Conservation (phyloP, 208 protist genomes). For the Leishmania aethiopica region DNA sequence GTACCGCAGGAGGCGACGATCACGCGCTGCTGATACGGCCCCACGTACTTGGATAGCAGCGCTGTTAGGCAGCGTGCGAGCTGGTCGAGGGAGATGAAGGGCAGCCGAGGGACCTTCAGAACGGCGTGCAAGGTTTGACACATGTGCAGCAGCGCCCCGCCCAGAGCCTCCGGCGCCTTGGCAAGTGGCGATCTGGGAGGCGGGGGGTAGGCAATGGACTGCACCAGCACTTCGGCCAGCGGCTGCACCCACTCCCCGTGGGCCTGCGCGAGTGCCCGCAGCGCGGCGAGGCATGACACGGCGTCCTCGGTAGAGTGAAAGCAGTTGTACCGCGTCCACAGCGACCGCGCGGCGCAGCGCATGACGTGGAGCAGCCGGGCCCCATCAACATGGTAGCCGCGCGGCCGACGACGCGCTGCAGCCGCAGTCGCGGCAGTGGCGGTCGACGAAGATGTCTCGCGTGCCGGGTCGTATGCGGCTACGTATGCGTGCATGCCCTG, state of each 20-base stretch:
- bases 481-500: slow-evolving; percentile 42
- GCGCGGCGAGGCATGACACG: slow-evolving; percentile 49
- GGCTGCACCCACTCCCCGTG: slow-evolving; percentile 62
- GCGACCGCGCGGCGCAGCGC: slow-evolving; percentile 45
- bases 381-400: slow-evolving; percentile 34
- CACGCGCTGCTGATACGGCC: slow-evolving; percentile 78
- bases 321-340: slow-evolving; percentile 67
- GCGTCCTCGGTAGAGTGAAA: slow-evolving; percentile 47
- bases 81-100: slow-evolving; percentile 61
- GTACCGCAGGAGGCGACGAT: slow-evolving; percentile 68
- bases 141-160: slow-evolving; percentile 55
- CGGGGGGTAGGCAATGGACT: slow-evolving; percentile 43
- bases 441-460: background rate
- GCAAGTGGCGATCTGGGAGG: slow-evolving; percentile 18
- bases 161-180: slow-evolving; percentile 31
- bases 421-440: background rate
- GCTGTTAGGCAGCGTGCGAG: slow-evolving; percentile 51
- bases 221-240: slow-evolving; percentile 55
- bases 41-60: slow-evolving; percentile 83
- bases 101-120: slow-evolving; percentile 46
- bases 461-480: slow-evolving; percentile 15
- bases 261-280: slow-evolving; percentile 58
- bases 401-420: slow-evolving; percentile 15
- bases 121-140: slow-evolving; percentile 53
- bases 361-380: slow-evolving; percentile 60